Percentiles rank a stretch among this genome's conserved stretches.
Conservation (phyloP, 148 eudicot species). For the Talinum fruticosum region DNA sequence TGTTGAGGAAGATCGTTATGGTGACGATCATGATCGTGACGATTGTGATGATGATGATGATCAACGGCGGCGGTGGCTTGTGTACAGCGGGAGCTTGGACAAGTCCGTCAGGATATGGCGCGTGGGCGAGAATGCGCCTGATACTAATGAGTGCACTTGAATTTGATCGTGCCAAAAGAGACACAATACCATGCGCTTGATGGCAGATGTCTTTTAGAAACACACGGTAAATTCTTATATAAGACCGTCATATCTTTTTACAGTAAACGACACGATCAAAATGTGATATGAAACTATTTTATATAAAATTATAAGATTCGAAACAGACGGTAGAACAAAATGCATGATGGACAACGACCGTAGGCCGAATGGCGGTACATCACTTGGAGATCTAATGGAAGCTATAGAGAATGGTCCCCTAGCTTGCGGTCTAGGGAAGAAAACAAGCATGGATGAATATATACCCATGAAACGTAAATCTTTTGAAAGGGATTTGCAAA, state of each 20-base stretch:
- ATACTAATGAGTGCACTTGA: background rate
- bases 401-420: background rate
- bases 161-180: background rate
- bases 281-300: background rate
- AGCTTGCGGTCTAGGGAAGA: background rate
- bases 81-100: constrained; percentile 86
- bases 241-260: background rate
- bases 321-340: background rate
- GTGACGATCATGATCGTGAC: background rate
- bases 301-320: background rate
- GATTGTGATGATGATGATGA: constrained; percentile 18
- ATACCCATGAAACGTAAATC: background rate
- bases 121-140: constrained; percentile 31
- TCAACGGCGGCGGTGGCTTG: constrained; percentile 42
- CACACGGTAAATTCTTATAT: background rate
- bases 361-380: background rate
- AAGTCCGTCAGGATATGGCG: constrained; percentile 78
- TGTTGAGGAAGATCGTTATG: constrained; percentile 39
- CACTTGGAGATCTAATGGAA: background rate
- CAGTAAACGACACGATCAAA: too few species aligned
- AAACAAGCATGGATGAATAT: background rate
- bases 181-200: background rate
- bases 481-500: background rate
- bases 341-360: background rate
- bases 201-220: too few species aligned